A percentile compares a stretch with the other conserved stretches of the same genome.
Evolutionary conservation across 129 eudicot genomes (phyloP).

Genomic region (Calendula officinalis): DNA sequence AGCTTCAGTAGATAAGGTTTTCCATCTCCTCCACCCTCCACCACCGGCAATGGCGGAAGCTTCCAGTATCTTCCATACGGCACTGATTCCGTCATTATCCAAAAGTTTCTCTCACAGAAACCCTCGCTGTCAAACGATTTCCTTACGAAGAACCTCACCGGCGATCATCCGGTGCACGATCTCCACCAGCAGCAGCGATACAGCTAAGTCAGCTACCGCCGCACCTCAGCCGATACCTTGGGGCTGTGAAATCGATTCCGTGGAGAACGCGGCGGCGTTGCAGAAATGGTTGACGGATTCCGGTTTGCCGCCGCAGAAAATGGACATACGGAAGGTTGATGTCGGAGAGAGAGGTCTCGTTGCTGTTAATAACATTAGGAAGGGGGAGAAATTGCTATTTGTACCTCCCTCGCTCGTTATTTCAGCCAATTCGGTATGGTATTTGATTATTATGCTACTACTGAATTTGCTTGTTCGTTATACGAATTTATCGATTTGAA

Average conservation of each 20-base stretch:
- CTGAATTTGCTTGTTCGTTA: not conserved
- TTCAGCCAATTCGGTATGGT: constrained; percentile 73
- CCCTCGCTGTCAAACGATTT: no score
- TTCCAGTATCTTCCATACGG: no score
- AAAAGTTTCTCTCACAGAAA: no score
- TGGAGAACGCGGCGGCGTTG: constrained; percentile 74
- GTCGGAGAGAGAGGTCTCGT: constrained; percentile 94
- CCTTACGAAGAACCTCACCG: no score
- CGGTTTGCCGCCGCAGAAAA: constrained; percentile 84
- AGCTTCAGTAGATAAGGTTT: no score
- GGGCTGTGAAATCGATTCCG: constrained; percentile 89
- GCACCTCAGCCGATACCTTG: constrained; percentile 42
- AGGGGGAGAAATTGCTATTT: constrained; percentile 80
- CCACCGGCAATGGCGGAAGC: no score
- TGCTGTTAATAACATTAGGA: constrained; percentile 70
- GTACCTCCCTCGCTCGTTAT: constrained; percentile 93
- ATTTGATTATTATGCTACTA: not conserved
- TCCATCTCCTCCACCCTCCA: no score
- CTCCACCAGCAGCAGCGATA: constrained; percentile 31
- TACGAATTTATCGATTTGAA: not conserved
- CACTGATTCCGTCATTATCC: no score
- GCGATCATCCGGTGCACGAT: no score
- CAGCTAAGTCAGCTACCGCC: constrained; percentile 18
- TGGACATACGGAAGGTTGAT: constrained; percentile 75
- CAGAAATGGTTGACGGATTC: constrained; percentile 70